These are phyloP conservation scores for Juncus inflexus DNA, from an alignment of 176 grass and related monocot species.

Conservation along the genomic window DNA sequence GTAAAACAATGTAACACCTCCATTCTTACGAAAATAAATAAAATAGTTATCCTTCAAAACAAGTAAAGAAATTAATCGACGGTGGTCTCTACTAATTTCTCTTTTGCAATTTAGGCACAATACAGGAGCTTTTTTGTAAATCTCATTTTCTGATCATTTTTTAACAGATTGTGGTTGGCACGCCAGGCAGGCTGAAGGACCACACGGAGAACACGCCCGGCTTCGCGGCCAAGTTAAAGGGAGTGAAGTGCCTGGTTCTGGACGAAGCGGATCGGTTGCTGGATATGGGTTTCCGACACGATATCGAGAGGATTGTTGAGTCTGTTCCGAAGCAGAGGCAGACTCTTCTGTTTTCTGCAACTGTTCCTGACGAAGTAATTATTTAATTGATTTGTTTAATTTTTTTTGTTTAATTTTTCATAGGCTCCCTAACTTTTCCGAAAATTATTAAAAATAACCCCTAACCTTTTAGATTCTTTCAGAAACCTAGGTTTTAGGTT, in stretches of 20 bases:
- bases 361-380: slow-evolving; percentile 83
- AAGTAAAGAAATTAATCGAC: slow-evolving; percentile 74
- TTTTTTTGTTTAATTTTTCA: too few relatives aligned
- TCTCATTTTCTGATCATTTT: too few relatives aligned
- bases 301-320: slow-evolving; percentile 88
- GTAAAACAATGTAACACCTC: too few relatives aligned
- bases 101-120: slow-evolving; percentile 61
- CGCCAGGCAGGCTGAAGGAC: slow-evolving; percentile 87
- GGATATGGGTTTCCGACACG: slow-evolving; percentile 94
- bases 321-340: slow-evolving; percentile 88
- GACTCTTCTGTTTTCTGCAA: slow-evolving; percentile 94
- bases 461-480: too few relatives aligned
- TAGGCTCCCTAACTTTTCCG: too few relatives aligned
- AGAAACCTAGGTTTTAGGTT: too few relatives aligned
- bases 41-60: too few relatives aligned
- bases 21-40: too few relatives aligned
- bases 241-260: slow-evolving; percentile 84
- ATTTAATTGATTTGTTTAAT: too few relatives aligned
- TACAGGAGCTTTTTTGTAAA: too few relatives aligned
- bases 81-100: slow-evolving; percentile 55
- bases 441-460: too few relatives aligned
- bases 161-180: slow-evolving; percentile 80
- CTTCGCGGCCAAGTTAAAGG: slow-evolving; percentile 76
- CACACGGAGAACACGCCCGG: slow-evolving; percentile 97
- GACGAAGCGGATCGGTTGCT: slow-evolving; percentile 96